Base-by-base conservation (phyloP, 2,329 filamentous ascomycete species). In the Falciphora oryzae region DNA sequence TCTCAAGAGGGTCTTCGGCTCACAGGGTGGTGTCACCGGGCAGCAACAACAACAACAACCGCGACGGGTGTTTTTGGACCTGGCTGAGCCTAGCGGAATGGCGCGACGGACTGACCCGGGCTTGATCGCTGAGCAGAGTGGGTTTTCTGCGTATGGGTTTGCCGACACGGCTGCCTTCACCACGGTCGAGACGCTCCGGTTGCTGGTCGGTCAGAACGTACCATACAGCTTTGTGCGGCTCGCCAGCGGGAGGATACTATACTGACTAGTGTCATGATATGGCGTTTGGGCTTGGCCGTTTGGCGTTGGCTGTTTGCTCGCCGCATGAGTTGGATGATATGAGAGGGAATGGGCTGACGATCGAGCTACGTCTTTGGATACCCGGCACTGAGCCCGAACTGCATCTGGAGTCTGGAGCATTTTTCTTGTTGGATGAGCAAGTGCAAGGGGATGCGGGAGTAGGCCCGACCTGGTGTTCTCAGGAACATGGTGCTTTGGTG, bases 211-310 rank as follows among this genome's bases (percentile, higher is more conserved):
- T 13, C 91, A 95, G 77, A 95, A 95, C 73, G 91, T 95, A 65
- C 90, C 90, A 7, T 94, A 92, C 76, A 93, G 91, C 76, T 96
- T 96, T 78, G 92, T 95, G 57, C 83, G 91, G 61, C 79, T 95
- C 73, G 90, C 91, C 2, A 81, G 81, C 61, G 83, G 83, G 2
- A 75, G 81, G 28, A 78, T 77, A 32, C 75, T 83, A 66, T 84
- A 80, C 68, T 84, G 73, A 77, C 8, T 14, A 10, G n/a, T 25
- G 6, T 16, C 58, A n/a, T 27, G 38, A 44, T 18, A 16, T 16
- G 38, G 32, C 28, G 44, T 14, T 27, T 27, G 57, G 53, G 38
- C 38, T 44, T 44, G 32, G n/a, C 11, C 57, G 29, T 56, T 62
- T 27, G 29, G 7, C 6, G 6, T 32, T 61, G 60, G 28, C 14